Base-by-base conservation (phyloP, 306 rosid genomes). In the Vachellia pachyceras region DNA sequence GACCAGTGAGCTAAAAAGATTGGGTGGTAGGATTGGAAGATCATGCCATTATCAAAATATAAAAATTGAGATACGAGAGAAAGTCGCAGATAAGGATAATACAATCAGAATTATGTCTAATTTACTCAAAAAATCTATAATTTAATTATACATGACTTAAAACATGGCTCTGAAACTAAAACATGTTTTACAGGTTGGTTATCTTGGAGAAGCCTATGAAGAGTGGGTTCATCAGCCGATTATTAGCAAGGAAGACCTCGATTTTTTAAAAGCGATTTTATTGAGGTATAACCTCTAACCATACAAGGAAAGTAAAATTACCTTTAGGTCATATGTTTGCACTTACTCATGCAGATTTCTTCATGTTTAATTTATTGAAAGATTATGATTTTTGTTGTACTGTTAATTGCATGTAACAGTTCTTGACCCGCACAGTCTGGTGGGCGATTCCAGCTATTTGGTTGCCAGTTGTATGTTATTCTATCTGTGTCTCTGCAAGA, bases 211-310 rank as follows among this genome's bases (percentile, higher is more conserved):
- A 82, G 89, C 70, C 50, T 95, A 95, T 71, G 96, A 95, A 20
- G 96, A 95, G 22, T 95, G 99, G 99, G 94, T 91, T 84, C 99
- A 95, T 82, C 89, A 91, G 36, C 98, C 98, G 3, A 95, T 95
- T 79, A 75, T 94, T 10, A 74, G 89, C 83, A 91, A 82, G 70
- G 98, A 93, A 84, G 93, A 14, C 99, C 99, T 82, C 97, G 97
- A 15, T 93, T 93, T 81, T 95, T 95, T 57, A 82, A 87, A 65
- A 95, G 69, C 70, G 84, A 77, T 75, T 36, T 88, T 64, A 83
- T 90, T 85, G 99, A 95, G 97, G 97, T 94, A 86, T 22, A 41
- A 14, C 58, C 47, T 37, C 58, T 47, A 70, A 71, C 65, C 55
- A 22, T 68, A 47, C 13, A 4, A 44, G 22, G 33, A 17, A 25